phyloP scores from a whole-genome alignment of 768 basidiomycete species.

The Tephrocybe sp. region DNA sequence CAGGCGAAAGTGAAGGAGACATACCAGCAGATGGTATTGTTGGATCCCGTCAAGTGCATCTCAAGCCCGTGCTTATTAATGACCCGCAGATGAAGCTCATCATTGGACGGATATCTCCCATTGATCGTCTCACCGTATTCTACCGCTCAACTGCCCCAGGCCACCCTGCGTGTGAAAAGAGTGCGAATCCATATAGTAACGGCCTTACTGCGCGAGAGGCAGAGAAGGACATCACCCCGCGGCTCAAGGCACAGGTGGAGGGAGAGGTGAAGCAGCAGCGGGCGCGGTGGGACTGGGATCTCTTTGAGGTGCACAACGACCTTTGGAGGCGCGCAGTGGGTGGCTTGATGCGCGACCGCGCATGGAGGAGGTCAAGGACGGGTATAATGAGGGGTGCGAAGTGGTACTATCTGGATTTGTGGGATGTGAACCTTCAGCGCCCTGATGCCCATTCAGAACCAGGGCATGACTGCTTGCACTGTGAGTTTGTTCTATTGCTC shows the following conservation, averaged over 20 bases:
- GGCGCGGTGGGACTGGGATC: conserved; percentile 28
- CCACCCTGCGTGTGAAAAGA: conserved; percentile 22
- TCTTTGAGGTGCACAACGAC: conserved; percentile 24
- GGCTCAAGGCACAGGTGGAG: conserved; percentile 20
- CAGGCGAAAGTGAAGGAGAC: conserved; percentile 27
- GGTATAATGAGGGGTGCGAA: conserved; percentile 15
- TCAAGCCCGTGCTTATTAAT: background rate
- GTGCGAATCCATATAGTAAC: conserved; percentile 20
- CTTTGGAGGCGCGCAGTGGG: conserved; percentile 20
- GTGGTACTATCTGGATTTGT: conserved; percentile 29
- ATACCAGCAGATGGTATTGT: conserved; percentile 26
- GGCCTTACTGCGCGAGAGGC: conserved; percentile 14
- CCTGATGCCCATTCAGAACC: conserved; percentile 30
- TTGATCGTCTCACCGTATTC: conserved; percentile 20
- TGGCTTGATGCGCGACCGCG: conserved; percentile 16
- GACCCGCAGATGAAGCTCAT: conserved; percentile 19
- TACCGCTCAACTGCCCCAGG: conserved; percentile 29
- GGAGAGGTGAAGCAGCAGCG: conserved; percentile 20
- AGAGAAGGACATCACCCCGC: conserved; percentile 19
- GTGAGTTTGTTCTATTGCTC: conserved; percentile 15
- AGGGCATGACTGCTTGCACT: conserved; percentile 27
- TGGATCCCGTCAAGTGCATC: background rate
- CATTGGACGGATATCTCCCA: conserved; percentile 20
- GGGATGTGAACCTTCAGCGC: conserved; percentile 24
- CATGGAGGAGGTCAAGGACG: conserved; percentile 14